Conservation (phyloP, 1,139 yeast genomes). For the Eremothecium cymbalariae region DNA sequence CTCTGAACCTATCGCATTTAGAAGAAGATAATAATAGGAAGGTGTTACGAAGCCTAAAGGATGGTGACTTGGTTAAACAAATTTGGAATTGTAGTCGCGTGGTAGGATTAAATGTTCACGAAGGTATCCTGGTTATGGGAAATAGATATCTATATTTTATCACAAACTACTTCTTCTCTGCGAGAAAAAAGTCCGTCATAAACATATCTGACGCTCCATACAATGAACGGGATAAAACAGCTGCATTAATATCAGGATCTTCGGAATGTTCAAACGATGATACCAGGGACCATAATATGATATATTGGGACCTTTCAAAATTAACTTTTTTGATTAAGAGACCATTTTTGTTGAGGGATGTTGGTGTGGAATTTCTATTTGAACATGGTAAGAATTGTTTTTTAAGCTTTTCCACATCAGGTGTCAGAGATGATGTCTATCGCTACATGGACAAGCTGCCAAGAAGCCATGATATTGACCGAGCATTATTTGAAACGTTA, state of each 20-base stretch:
- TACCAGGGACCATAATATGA: slow-evolving; percentile 17
- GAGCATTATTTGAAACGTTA: slow-evolving; percentile 43
- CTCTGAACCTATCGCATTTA: slow-evolving; percentile 26
- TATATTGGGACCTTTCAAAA: slow-evolving; percentile 47
- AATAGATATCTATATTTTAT: slow-evolving; percentile 54
- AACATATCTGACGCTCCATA: slow-evolving; percentile 60
- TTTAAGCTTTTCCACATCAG: slow-evolving; percentile 32
- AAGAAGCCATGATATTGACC: slow-evolving; percentile 38
- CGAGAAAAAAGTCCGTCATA: slow-evolving; percentile 47
- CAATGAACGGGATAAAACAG: slow-evolving; percentile 55
- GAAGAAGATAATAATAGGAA: slow-evolving; percentile 65
- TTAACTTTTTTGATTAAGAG: slow-evolving; percentile 60
- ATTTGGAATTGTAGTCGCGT: slow-evolving; percentile 73
- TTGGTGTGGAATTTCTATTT: slow-evolving; percentile 70
- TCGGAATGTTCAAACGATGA: not conserved
- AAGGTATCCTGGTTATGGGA: slow-evolving; percentile 67
- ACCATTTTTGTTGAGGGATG: slow-evolving; percentile 66
- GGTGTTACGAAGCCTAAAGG: slow-evolving; percentile 56
- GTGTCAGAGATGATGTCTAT: slow-evolving; percentile 50
- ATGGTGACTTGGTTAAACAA: slow-evolving; percentile 62
- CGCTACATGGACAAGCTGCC: slow-evolving; percentile 41
- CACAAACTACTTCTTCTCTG: slow-evolving; percentile 54
- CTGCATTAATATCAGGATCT: slow-evolving; percentile 45
- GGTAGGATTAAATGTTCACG: slow-evolving; percentile 62
- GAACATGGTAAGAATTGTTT: slow-evolving; percentile 61